phyloP scores from a whole-genome alignment of 441 rosid species.

The Gossypium aridum region DNA sequence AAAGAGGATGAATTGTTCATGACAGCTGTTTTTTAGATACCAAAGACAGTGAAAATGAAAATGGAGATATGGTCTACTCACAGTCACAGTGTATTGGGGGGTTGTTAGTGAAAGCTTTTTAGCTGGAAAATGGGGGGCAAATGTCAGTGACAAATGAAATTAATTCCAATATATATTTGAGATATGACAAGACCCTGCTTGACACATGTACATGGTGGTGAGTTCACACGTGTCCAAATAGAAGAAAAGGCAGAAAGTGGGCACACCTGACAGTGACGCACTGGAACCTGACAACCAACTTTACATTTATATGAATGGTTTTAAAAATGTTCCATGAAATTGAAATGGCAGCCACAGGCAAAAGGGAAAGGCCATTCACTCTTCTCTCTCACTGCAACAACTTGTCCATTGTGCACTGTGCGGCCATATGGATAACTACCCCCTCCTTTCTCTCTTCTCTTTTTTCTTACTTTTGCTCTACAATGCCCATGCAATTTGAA shows the following conservation, averaged over 20 bases:
- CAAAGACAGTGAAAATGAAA: neutral
- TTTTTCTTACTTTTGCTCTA: too few species aligned
- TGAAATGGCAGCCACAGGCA: neutral
- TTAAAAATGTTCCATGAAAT: neutral
- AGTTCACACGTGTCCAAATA: constrained; percentile 12
- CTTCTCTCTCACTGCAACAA: neutral
- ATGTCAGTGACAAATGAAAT: neutral
- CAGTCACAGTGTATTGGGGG: neutral
- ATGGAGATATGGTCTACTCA: too few species aligned
- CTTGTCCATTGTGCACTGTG: neutral
- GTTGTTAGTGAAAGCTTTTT: neutral
- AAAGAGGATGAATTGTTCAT: too few species aligned
- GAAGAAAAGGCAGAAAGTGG: neutral
- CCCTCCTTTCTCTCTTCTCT: too few species aligned
- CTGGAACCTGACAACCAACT: neutral
- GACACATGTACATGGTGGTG: constrained; percentile 19
- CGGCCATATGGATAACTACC: too few species aligned
- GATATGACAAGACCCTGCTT: constrained; percentile 19
- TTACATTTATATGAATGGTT: neutral
- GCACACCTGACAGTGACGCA: neutral
- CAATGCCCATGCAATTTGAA: too few species aligned
- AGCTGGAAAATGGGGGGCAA: neutral
- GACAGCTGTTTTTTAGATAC: too few species aligned
- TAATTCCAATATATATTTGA: neutral
- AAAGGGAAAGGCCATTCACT: neutral